A percentile compares a stretch with the other conserved stretches of the same genome.
Conservation (phyloP, 768 basidiomycete genomes). For the Floccularia luteovirens region DNA sequence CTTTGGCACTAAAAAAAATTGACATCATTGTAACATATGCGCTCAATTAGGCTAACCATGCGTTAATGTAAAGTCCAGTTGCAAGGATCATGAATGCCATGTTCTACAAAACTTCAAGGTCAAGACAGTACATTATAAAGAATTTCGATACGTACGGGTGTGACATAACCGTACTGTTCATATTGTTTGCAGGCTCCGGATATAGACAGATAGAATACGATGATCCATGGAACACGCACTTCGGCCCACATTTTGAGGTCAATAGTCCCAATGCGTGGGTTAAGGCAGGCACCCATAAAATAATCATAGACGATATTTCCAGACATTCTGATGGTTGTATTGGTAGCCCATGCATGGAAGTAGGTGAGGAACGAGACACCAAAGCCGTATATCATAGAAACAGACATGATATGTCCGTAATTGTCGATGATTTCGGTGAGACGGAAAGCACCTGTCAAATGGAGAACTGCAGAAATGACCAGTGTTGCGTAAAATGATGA, state of each 20-base stretch:
- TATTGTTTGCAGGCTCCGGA: conserved; percentile 96
- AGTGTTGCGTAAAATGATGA: conserved; percentile 79
- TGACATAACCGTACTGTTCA: conserved; percentile 85
- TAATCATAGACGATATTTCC: conserved; percentile 92
- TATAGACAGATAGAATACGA: conserved; percentile 88
- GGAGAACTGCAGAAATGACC: conserved; percentile 64
- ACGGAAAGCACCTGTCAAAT: conserved; percentile 77
- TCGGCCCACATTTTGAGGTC: conserved; percentile 99
- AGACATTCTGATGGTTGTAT: conserved; percentile 88
- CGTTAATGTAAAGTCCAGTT: conserved; percentile 94
- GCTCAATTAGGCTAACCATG: conserved; percentile 51
- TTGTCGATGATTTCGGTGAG: conserved; percentile 94
- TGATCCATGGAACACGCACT: conserved; percentile 94
- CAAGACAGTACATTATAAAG: not conserved
- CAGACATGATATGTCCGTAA: conserved; percentile 93
- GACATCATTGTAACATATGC: not conserved
- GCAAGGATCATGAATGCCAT: conserved; percentile 96
- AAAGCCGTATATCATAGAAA: conserved; percentile 90
- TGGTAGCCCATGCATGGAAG: conserved; percentile 66
- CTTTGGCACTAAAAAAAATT: conserved; percentile 58
- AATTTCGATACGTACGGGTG: conserved; percentile 60
- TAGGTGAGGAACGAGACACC: conserved; percentile 76
- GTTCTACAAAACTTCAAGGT: conserved; percentile 44
- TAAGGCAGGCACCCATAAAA: conserved; percentile 94
- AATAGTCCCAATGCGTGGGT: conserved; percentile 85